These are phyloP conservation scores for Trichoderma semiorbis DNA, from an alignment of 2,329 filamentous ascomycete species.

Conservation along the genomic window DNA sequence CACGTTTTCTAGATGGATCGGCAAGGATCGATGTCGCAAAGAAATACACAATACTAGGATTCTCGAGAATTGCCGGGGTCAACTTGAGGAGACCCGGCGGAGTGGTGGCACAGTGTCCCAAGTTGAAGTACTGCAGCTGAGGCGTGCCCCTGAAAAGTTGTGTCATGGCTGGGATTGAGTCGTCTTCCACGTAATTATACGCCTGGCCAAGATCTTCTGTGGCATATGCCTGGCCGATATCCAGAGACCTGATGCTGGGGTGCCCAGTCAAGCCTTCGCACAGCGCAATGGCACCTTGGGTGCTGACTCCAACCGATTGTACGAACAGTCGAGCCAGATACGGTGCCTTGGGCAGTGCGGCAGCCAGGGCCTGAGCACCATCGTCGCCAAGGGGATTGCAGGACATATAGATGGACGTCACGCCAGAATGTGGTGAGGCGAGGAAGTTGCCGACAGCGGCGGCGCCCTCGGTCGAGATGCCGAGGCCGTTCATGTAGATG, in stretches of 20 bases:
- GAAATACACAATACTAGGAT: conserved; percentile 37
- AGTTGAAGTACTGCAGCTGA: conserved; percentile 40
- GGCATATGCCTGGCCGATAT: conserved; percentile 46
- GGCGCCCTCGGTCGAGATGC: conserved; percentile 31
- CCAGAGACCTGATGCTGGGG: conserved; percentile 36
- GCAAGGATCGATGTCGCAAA: conserved; percentile 36
- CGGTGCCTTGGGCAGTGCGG: conserved; percentile 31
- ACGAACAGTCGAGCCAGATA: conserved; percentile 37
- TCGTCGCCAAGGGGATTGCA: conserved; percentile 37
- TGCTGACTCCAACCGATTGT: conserved; percentile 43
- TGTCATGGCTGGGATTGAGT: conserved; percentile 31
- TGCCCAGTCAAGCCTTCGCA: conserved; percentile 36
- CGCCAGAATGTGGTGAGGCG: conserved; percentile 30
- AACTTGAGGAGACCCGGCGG: conserved; percentile 29
- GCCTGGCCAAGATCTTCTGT: conserved; percentile 43
- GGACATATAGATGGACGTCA: conserved; percentile 38
- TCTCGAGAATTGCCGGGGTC: conserved; percentile 29
- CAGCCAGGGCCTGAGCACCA: conserved; percentile 31
- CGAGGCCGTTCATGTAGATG: conserved; percentile 37
- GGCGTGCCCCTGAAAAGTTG: conserved; percentile 32
- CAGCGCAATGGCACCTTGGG: conserved; percentile 37
- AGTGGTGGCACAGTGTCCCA: conserved; percentile 38
- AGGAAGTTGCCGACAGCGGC: conserved; percentile 34
- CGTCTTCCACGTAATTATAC: conserved; percentile 47
- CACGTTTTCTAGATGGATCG: conserved; percentile 22